Evolutionary conservation across 352 stramenopile genomes (phyloP).

Genomic region (Pythium vanterpoolii): DNA sequence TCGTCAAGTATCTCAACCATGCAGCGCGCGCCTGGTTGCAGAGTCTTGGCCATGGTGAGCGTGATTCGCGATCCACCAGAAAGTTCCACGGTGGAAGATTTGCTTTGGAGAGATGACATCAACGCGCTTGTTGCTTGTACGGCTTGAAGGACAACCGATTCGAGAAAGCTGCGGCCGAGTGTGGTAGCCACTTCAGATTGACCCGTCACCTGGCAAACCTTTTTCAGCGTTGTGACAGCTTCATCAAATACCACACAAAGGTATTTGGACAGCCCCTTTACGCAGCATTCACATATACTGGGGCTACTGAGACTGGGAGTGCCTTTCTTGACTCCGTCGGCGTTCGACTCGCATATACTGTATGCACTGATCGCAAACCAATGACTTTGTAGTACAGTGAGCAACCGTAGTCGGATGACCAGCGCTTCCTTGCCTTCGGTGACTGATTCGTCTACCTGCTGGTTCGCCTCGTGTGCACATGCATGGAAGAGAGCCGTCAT

Average conservation of each 20-base stretch:
- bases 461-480: background rate
- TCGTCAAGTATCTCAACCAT: background rate
- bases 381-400: constrained; percentile 13
- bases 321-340: background rate
- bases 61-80: background rate
- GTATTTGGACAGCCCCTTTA: background rate
- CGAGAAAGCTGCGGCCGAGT: background rate
- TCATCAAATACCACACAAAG: background rate
- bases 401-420: background rate
- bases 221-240: background rate
- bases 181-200: background rate
- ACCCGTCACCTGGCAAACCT: background rate
- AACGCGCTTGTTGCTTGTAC: background rate
- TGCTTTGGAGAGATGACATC: background rate
- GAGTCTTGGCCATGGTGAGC: background rate
- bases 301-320: background rate
- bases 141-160: background rate
- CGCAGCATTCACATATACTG: background rate
- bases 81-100: background rate
- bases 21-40: background rate
- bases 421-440: background rate
- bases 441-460: background rate
- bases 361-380: constrained; percentile 1
- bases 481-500: background rate
- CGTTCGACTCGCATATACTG: background rate